These are phyloP conservation scores for Fusarium haematococcum DNA, from an alignment of 2,329 filamentous ascomycete genomes.

Conservation along the genomic window DNA sequence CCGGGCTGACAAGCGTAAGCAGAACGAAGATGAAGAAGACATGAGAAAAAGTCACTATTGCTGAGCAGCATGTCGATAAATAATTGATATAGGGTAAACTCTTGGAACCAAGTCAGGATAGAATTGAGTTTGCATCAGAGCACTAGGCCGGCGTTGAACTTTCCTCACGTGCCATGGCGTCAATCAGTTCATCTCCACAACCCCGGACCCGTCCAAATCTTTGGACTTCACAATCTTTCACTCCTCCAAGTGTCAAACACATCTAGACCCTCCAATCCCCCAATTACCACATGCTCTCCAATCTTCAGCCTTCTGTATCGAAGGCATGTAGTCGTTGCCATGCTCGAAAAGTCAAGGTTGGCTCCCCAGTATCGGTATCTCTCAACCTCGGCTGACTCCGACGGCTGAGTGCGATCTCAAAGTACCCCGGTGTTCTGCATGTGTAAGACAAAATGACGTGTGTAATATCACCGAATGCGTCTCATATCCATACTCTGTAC, in stretches of 20 bases:
- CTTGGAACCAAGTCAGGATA: background rate
- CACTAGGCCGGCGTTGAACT: background rate
- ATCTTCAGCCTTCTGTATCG: background rate
- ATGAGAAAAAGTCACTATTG: background rate
- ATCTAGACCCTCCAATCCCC: rapidly evolving
- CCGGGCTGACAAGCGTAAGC: background rate
- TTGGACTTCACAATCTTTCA: background rate
- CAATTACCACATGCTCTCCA: background rate
- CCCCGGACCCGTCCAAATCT: background rate
- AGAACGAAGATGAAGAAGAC: background rate
- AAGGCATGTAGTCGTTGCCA: background rate
- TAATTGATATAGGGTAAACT: background rate
- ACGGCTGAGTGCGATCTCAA: slow-evolving; percentile 17
- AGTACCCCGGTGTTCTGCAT: slow-evolving; percentile 26
- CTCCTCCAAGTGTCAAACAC: background rate
- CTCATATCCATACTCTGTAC: slow-evolving; percentile 14
- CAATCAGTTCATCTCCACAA: background rate
- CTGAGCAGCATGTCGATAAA: background rate
- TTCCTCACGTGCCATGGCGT: background rate
- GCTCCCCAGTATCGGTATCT: background rate
- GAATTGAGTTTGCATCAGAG: background rate
- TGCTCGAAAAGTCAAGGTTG: slow-evolving; percentile 1
- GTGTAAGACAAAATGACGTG: slow-evolving; percentile 16
- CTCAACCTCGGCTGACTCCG: slow-evolving; percentile 1
- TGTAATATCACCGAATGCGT: slow-evolving; percentile 29